Evolutionary conservation across 2,329 filamentous ascomycete species (phyloP), one percentile per base, ranked within the genome.

Genomic region (Colletotrichum sublineola): DNA sequence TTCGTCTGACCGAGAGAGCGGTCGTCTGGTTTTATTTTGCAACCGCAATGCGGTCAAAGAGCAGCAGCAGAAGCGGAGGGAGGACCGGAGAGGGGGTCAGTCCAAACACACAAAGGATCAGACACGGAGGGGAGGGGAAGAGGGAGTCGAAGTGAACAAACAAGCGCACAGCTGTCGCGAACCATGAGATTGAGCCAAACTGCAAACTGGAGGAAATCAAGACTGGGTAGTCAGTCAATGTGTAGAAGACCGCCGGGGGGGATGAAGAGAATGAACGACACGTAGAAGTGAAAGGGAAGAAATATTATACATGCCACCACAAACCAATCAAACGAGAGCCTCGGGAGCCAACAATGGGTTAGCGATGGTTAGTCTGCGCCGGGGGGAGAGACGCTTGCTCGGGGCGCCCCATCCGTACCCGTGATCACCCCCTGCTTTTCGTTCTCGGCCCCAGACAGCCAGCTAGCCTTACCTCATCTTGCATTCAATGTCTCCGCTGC

Each of bases 1-100:
- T 65, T 73, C 70, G 70, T 73, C 70, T 65, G 70, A 70, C 70
- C 66, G 68, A 63, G 29, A n/a, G 67, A 11, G 56, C 56, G 67
- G 62, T 73, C 68, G 67, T 73, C 58, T 63, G 56, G 57, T 67
- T 63, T 67, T 33, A n/a, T 18, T 52, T 38, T 53, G 40, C 53
- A 44, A 62, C 58, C 60, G 56, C 66, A 63, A 48, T 52, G 46
- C 33, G 53, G 70, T 69, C 55, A 61, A 53, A 72, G 70, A 57
- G 64, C n/a, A 50, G 50, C 24, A 61, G 24, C 3, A 33, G 20
- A 29, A 44, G 33, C 15, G 44, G 33, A 42, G 20, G 48, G 44
- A 48, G 18, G 48, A 24, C 18, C 18, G 38, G 36, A 50, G 40
- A 11, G 46, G 40, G 18, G 55, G 36, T 52, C 53, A 24, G 33